Evolutionary conservation across 2,329 filamentous ascomycete species (phyloP).

Genomic region (Cladophialophora carrionii): DNA sequence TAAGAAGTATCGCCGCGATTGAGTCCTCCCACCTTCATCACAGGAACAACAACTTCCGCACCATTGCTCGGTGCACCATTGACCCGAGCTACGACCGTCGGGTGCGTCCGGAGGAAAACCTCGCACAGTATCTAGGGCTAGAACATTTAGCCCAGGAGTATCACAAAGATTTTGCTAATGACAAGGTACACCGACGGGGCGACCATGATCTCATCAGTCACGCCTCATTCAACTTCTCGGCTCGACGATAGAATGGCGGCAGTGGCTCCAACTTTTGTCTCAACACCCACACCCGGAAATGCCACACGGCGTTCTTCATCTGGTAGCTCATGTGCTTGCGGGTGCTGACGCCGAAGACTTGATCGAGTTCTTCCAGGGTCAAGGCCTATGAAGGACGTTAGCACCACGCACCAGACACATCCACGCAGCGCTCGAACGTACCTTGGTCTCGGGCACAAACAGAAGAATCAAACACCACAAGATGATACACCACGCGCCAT

Average conservation of each 20-base stretch:
- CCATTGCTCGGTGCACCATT: conserved; percentile 6
- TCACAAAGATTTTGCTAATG: conserved; percentile 3
- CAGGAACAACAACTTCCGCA: not conserved
- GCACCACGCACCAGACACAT: not conserved
- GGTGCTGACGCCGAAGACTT: conserved; percentile 59
- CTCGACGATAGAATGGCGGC: conserved; percentile 43
- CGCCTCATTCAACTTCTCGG: conserved; percentile 35
- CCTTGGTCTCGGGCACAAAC: conserved; percentile 57
- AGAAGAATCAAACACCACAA: conserved; percentile 55
- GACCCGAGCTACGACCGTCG: conserved; percentile 2
- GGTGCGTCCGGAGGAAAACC: not conserved
- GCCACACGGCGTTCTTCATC: conserved; percentile 46
- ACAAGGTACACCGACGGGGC: not conserved
- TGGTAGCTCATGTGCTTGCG: conserved; percentile 49
- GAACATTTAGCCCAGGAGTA: not conserved
- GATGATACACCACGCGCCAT: conserved; percentile 59
- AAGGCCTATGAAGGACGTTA: conserved; percentile 33
- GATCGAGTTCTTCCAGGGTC: conserved; percentile 54
- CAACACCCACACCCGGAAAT: conserved; percentile 47
- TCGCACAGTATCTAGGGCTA: not conserved
- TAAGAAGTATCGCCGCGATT: not conserved
- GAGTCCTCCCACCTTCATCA: not conserved
- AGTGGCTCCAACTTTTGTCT: conserved; percentile 45
- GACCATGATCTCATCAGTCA: conserved; percentile 18
- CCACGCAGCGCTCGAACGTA: conserved; percentile 14